Base-by-base conservation (phyloP, 2,329 filamentous ascomycete genomes). In the Aspergillus brunneoviolaceus region DNA sequence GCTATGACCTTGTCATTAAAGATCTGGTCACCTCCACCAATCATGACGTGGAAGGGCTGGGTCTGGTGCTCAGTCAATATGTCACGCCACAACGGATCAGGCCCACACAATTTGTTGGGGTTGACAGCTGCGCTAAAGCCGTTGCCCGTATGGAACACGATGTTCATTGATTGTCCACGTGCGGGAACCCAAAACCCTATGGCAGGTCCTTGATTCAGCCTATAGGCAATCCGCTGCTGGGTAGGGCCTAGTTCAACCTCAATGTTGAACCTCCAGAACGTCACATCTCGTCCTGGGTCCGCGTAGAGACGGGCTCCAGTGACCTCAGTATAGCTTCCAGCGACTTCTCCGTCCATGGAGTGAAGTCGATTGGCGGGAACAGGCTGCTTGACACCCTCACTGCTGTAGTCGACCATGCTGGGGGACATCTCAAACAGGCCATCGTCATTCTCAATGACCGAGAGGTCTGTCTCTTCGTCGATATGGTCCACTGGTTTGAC, bases 101-200 rank as follows among this genome's bases (percentile, higher is more conserved):
- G 95, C 0, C 95, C 95, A 70, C 89, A 95, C 73, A 97, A 89
- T 50, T 88, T 83, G 71, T 96, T 84, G 0, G 92, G 80, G 63
- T 96, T 88, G 25, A 90, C 90, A 59, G 85, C 89, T 55, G 89
- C 75, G 68, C 91, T 94, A 80, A 99, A 99, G 2, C 96, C 95
- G 74, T 99, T 99, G 80, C 95, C 96, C 73, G 90, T 96, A 79
- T 98, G 86, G 79, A 97, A 99, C 92, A 98, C 96, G 73, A 97
- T 91, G 78, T 98, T 97, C 95, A 99, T 99, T 2, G 90, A 86
- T 73, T 96, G 84, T 16, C 87, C 89, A 53, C 83, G 85, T 33
- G 89, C 89, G 5, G 96, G 95, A 0, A 99, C 92, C 94, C 95
- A 99, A 74, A 99, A 99, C 1, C 89, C 91, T 55, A 91, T 87